These are phyloP conservation scores for Orbilia ellipsospora DNA, from an alignment of 2,329 filamentous ascomycete species.

Conservation along the genomic window DNA sequence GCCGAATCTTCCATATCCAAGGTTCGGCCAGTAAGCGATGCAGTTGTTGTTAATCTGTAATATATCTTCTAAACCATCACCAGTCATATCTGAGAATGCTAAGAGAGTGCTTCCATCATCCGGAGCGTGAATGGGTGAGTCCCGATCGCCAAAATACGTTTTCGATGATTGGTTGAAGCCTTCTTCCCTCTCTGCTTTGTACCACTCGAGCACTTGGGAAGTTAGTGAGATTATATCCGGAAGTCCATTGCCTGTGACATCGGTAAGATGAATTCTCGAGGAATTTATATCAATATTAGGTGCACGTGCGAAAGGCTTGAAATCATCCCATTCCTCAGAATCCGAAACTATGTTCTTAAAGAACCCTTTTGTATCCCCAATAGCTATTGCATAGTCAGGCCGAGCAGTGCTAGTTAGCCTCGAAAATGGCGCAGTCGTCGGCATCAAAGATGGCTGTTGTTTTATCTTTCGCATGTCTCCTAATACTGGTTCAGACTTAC, in stretches of 20 bases:
- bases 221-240: conserved; percentile 53
- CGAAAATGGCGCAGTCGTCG: conserved; percentile 1
- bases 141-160: too few species aligned
- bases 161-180: not conserved
- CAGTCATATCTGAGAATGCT: conserved; percentile 58
- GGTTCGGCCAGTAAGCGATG: conserved; percentile 62
- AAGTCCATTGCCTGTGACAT: conserved; percentile 60
- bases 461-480: not conserved
- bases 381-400: conserved; percentile 60
- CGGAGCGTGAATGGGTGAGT: not conserved
- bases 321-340: not conserved
- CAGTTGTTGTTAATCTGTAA: conserved; percentile 58
- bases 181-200: conserved; percentile 28
- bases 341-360: conserved; percentile 2
- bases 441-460: not conserved
- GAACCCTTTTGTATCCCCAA: not conserved
- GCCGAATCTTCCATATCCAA: conserved; percentile 61
- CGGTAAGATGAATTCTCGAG: conserved; percentile 33
- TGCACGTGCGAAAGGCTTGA: conserved; percentile 2
- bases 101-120: conserved; percentile 38
- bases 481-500: not conserved
- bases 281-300: not conserved
- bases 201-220: conserved; percentile 36
- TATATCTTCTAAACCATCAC: conserved; percentile 59
- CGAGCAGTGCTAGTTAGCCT: not conserved